Percentiles rank a stretch among this genome's conserved stretches.
These are phyloP conservation scores for Diaporthe sp. DNA, from an alignment of 2,329 filamentous ascomycete genomes.

Conservation along the genomic window DNA sequence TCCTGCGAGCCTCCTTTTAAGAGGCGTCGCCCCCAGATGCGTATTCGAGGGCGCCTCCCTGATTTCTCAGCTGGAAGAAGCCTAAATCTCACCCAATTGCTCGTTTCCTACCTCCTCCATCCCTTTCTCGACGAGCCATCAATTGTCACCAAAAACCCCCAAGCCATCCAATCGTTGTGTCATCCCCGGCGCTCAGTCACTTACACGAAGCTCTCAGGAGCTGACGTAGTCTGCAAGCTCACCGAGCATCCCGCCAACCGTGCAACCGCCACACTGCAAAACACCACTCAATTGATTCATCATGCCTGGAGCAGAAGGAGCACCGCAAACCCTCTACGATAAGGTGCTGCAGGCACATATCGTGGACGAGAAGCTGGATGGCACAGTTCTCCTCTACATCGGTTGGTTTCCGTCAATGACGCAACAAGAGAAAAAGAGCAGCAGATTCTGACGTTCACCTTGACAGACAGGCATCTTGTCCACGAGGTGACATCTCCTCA, in stretches of 20 bases:
- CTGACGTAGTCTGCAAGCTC: background rate
- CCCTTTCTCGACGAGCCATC: background rate
- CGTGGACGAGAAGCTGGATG: constrained; percentile 94
- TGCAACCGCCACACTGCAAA: constrained; percentile 26
- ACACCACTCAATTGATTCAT: constrained; percentile 48
- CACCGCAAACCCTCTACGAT: constrained; percentile 91
- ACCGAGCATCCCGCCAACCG: background rate
- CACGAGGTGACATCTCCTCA: constrained; percentile 99
- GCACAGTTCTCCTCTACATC: constrained; percentile 93
- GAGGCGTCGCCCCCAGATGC: constrained; percentile 11
- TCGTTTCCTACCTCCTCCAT: background rate
- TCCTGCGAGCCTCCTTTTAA: constrained; percentile 19
- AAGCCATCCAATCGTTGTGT: background rate
- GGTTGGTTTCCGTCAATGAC: constrained; percentile 65
- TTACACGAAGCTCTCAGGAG: constrained; percentile 21
- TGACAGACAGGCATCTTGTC: constrained; percentile 88
- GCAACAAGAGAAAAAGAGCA: background rate
- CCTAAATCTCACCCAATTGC: background rate
- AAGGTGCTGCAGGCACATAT: constrained; percentile 97
- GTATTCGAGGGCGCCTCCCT: background rate
- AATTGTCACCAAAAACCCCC: background rate
- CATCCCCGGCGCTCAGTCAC: background rate
- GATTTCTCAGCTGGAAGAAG: background rate
- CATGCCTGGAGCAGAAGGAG: constrained; percentile 82
- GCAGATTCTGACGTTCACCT: constrained; percentile 13